Conservation (phyloP, 495 filamentous ascomycete genomes). For the Terfezia boudieri region DNA sequence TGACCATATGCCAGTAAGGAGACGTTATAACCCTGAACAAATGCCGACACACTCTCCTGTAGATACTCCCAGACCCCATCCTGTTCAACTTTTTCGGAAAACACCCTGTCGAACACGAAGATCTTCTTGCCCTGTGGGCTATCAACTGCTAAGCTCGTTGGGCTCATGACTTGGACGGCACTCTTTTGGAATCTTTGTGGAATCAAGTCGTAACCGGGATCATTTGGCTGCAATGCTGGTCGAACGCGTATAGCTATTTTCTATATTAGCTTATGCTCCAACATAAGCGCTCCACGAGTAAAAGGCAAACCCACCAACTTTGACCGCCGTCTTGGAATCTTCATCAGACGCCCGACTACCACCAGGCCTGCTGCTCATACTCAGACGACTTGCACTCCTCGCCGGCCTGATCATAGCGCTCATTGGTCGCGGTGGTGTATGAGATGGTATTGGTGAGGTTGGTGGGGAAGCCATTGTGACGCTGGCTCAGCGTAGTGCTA, state of each 20-base stretch:
- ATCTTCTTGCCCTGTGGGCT: constrained; percentile 78
- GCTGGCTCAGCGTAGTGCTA: not conserved
- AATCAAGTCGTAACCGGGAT: constrained; percentile 85
- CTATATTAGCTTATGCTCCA: not conserved
- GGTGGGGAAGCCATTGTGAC: not conserved
- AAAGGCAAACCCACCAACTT: constrained; percentile 62
- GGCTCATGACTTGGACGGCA: constrained; percentile 70
- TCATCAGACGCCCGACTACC: constrained; percentile 83
- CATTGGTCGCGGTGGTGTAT: constrained; percentile 33
- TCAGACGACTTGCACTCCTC: constrained; percentile 75
- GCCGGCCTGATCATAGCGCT: constrained; percentile 66
- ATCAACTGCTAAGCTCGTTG: constrained; percentile 70
- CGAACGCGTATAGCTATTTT: constrained; percentile 72
- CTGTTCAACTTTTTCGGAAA: constrained; percentile 62
- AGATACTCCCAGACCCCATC: constrained; percentile 92
- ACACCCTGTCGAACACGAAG: constrained; percentile 91
- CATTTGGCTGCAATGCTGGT: constrained; percentile 58
- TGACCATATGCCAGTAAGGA: constrained; percentile 94
- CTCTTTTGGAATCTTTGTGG: constrained; percentile 86
- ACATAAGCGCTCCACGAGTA: not conserved
- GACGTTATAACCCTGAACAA: constrained; percentile 95
- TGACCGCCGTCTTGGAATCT: constrained; percentile 86
- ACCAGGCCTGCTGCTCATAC: constrained; percentile 56
- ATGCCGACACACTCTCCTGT: constrained; percentile 69
- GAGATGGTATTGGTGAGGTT: not conserved